A percentile compares a stretch with the other conserved stretches of the same genome.
Conservation (phyloP, 1,284 basidiomycete species). For the Papiliotrema terrestris region DNA sequence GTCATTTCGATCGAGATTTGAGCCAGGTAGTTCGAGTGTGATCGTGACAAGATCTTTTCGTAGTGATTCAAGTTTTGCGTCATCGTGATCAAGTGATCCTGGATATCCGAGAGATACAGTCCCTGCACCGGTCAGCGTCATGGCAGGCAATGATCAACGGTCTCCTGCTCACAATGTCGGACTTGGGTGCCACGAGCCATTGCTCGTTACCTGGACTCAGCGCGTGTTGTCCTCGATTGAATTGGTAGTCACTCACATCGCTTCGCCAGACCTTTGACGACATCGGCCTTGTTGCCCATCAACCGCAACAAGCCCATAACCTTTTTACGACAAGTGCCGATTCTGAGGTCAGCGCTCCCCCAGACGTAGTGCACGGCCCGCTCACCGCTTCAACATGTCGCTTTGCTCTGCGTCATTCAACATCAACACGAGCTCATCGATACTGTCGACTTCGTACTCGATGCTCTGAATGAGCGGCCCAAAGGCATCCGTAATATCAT, state of each 20-base stretch:
- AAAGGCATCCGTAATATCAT: slow-evolving; percentile 99
- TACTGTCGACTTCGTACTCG: slow-evolving; percentile 98
- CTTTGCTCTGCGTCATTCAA: slow-evolving; percentile 80
- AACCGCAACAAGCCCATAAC: slow-evolving; percentile 92
- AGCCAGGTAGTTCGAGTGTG: slow-evolving; percentile 98
- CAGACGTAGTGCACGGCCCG: not conserved
- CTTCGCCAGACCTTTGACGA: slow-evolving; percentile 97
- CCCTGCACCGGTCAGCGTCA: slow-evolving; percentile 55
- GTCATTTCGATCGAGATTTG: slow-evolving; percentile 99
- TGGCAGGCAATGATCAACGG: not conserved
- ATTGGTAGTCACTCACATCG: slow-evolving; percentile 53
- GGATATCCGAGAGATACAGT: slow-evolving; percentile 89
- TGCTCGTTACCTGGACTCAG: slow-evolving; percentile 76
- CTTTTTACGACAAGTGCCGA: slow-evolving; percentile 98
- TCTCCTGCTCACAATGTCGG: slow-evolving; percentile 72
- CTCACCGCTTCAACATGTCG: slow-evolving; percentile 67
- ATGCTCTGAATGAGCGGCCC: slow-evolving; percentile 97
- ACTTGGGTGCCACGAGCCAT: slow-evolving; percentile 96
- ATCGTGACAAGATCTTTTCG: slow-evolving; percentile 96
- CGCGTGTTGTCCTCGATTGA: not conserved
- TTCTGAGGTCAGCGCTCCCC: slow-evolving; percentile 54
- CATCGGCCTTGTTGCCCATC: slow-evolving; percentile 99
- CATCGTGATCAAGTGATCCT: slow-evolving; percentile 99
- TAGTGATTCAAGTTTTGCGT: slow-evolving; percentile 99
- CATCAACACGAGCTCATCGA: slow-evolving; percentile 96